Evolutionary conservation across 768 basidiomycete species (phyloP), one percentile per base, ranked within the genome.

Genomic region (Leccinellum albellum): DNA sequence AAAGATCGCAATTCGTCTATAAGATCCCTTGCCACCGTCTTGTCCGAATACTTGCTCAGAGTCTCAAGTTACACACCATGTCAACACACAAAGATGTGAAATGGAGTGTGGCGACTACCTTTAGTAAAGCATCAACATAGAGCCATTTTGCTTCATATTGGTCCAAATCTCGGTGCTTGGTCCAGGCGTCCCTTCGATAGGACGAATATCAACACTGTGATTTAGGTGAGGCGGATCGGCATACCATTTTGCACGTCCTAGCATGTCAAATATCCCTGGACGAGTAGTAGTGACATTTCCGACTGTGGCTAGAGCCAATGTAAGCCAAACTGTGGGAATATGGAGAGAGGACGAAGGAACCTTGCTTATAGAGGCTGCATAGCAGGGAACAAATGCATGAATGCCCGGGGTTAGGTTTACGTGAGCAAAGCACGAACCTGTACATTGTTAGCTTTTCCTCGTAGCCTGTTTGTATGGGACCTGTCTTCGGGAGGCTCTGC

Each of bases 361-460:
- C 93, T 85, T 97, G 94, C 72, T 96, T 96, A 74, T 91, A 96
- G 64, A 94, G 78, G 72, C 92, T 94, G 56, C 17, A 44, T n/a
- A 20, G n/a, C 47, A 37, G 49, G 17, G 51, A 49, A 42, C 21
- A 23, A 37, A 50, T 53, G 14, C 42, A 62, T 63, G 44, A 62
- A 59, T 54, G 47, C 15, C 44, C 14, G 55, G 49, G 29, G 15
- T 23, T 33, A 42, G 20, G 10, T 23, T 37, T 3, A 26, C 21
- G 10, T n/a, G 28, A 55, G 33, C 10, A 33, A 53, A 28, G 48
- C 29, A 69, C 81, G 32, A 59, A 88, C 88, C 91, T 91, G 70
- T 98, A 98, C 84, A 98, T 92, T 12, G 85, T 82, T 14, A 98
- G 75, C 71, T 98, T 98, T 70, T 96, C 94, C 63, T 97, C 94